Evolutionary conservation across 2,329 filamentous ascomycete genomes (phyloP), one percentile per base, ranked within the genome.

Genomic region (Cladosporium cucumerinum): DNA sequence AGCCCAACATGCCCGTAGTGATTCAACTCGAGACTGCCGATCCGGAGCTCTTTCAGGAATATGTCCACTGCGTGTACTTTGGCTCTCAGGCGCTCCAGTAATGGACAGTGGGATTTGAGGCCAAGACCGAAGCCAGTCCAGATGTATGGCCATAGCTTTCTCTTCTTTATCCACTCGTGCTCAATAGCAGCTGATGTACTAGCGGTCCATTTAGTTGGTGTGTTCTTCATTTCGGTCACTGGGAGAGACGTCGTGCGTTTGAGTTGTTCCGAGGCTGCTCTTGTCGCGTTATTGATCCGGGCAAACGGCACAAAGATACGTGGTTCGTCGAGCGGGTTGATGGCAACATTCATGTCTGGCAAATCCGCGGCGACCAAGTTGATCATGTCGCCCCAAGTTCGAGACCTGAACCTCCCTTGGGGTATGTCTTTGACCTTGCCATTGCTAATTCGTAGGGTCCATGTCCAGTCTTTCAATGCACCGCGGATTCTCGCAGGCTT

Each of bases 281-380:
- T 30, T 28, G 58, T 52, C 43, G 30, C 14, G 3, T 77, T 76
- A 26, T 83, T 78, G 63, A 89, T 82, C 16, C 83, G 78, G 62
- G 88, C 82, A 76, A 82, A 82, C 0, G 84, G 83, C 3, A 85
- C 79, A 26, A 83, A 81, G n/a, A 86, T 80, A 10, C 84, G 80
- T 57, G 81, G 79, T 69, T 86, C 82, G 67, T 86, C 83, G 61
- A 85, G 83, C 11, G 85, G 70, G 67, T 86, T 86, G 71, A 86
- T 81, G 2, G 81, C 82, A 46, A 86, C 71, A 68, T 86, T 83
- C 84, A 86, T 86, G 66, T 86, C 84, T 0, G 85, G 85, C 48
- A 86, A 76, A 67, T 68, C 63, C n/a, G 71, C 67, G 1, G 73
- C 63, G 7, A 81, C 71, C 10, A 70, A 72, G 12, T 70, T 58